Conservation (phyloP, 768 basidiomycete species). For the Cystobasidium onofrii region DNA sequence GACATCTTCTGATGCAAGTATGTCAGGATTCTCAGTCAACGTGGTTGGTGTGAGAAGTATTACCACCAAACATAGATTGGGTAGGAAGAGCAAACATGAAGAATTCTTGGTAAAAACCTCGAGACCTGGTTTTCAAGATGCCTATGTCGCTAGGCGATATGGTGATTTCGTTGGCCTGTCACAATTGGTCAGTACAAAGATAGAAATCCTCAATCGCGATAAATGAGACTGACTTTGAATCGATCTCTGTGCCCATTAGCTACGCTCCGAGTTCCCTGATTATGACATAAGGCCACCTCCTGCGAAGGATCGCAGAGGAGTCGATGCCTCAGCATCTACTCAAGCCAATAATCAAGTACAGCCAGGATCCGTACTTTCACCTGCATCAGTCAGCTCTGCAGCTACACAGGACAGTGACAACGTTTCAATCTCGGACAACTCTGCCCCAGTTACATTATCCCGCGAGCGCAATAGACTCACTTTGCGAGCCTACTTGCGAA, state of each 20-base stretch:
- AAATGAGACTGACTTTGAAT: no score
- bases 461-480: constrained; percentile 94
- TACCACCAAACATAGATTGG: constrained; percentile 70
- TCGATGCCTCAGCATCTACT: constrained; percentile 28
- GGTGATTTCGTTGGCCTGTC: constrained; percentile 88
- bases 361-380: neutral
- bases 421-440: constrained; percentile 18
- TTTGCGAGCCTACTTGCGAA: constrained; percentile 81
- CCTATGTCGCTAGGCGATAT: constrained; percentile 83
- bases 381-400: neutral
- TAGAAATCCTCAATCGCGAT: no score
- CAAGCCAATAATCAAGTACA: constrained; percentile 12
- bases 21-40: constrained; percentile 75
- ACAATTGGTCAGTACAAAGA: constrained; percentile 57
- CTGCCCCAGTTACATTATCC: constrained; percentile 44
- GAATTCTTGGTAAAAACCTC: constrained; percentile 92
- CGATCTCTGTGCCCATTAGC: no score
- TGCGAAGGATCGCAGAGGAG: constrained; percentile 62
- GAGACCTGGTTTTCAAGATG: constrained; percentile 61
- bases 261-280: constrained; percentile 76
- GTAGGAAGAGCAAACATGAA: constrained; percentile 86
- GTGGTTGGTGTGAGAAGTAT: constrained; percentile 78
- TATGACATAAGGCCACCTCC: constrained; percentile 75
- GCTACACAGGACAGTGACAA: constrained; percentile 23
- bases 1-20: constrained; percentile 41